A percentile compares a stretch with the other conserved stretches of the same genome.
These are phyloP conservation scores for Ustilago esculenta DNA, from an alignment of 1,284 basidiomycete genomes.

Conservation along the genomic window DNA sequence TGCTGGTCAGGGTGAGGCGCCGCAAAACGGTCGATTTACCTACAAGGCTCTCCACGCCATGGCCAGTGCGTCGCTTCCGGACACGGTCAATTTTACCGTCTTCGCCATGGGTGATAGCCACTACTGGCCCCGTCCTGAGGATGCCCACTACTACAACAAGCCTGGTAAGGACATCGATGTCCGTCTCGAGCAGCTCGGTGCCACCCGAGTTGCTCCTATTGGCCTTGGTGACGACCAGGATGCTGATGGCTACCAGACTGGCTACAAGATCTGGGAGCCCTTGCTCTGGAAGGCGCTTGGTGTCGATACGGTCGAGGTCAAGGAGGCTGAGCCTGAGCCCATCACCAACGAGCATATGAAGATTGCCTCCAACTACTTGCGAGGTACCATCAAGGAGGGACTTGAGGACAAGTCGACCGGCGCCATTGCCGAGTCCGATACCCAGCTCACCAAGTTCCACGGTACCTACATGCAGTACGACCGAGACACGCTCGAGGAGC, in stretches of 20 bases:
- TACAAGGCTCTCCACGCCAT: slow-evolving; percentile 80
- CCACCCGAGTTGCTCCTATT: slow-evolving; percentile 54
- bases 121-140: slow-evolving; percentile 98
- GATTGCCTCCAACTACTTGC: slow-evolving; percentile 91
- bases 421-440: slow-evolving; percentile 86
- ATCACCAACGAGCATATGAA: slow-evolving; percentile 99
- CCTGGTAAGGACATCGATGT: slow-evolving; percentile 89
- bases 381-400: slow-evolving; percentile 91
- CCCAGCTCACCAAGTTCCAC: slow-evolving; percentile 98
- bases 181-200: slow-evolving; percentile 68
- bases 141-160: slow-evolving; percentile 98
- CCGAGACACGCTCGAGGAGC: slow-evolving; percentile 95
- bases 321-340: slow-evolving; percentile 91
- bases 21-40: slow-evolving; percentile 91
- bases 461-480: slow-evolving; percentile 80
- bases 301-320: slow-evolving; percentile 87
- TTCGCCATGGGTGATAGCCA: slow-evolving; percentile 98
- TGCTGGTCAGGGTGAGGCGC: slow-evolving; percentile 98
- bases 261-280: slow-evolving; percentile 95
- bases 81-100: slow-evolving; percentile 71
- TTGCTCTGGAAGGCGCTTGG: slow-evolving; percentile 92
- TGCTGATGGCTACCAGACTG: slow-evolving; percentile 93
- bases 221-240: slow-evolving; percentile 98
- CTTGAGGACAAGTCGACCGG: slow-evolving; percentile 87
- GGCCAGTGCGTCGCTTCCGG: slow-evolving; percentile 28